Conservation (phyloP, 2,329 filamentous ascomycete species). For the Colletotrichum paranaense region DNA sequence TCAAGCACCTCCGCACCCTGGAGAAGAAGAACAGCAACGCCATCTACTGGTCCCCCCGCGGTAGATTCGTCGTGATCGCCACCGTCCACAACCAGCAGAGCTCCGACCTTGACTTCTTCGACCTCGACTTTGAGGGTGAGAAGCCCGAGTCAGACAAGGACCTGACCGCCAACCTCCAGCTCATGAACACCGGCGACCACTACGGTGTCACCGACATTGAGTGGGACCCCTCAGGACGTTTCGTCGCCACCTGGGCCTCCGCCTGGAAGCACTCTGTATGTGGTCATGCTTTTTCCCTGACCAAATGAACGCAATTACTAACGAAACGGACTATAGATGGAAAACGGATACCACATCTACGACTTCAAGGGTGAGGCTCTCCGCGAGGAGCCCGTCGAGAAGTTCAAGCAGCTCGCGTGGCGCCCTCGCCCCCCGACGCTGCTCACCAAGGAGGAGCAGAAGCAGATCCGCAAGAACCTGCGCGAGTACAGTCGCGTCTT, state of each 20-base stretch:
- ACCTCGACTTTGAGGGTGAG: conserved; percentile 97
- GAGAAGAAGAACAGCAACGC: conserved; percentile 99
- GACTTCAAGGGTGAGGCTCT: conserved; percentile 93
- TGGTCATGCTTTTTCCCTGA: conserved; percentile 35
- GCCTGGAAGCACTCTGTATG: conserved; percentile 96
- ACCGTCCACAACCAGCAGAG: conserved; percentile 93
- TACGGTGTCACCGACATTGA: conserved; percentile 98
- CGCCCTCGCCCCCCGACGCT: conserved; percentile 91
- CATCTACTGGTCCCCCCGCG: conserved; percentile 98
- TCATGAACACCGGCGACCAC: conserved; percentile 94
- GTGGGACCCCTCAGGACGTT: conserved; percentile 97
- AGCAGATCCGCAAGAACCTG: conserved; percentile 97
- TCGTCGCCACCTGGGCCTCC: conserved; percentile 91
- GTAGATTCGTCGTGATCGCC: conserved; percentile 93
- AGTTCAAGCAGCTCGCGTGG: conserved; percentile 98
- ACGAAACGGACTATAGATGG: conserved; percentile 75
- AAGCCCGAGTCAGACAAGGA: conserved; percentile 95
- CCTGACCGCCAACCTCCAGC: conserved; percentile 90
- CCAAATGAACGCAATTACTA: not conserved
- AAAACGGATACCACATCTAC: conserved; percentile 98
- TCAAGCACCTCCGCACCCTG: conserved; percentile 93
- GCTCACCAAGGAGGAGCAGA: conserved; percentile 96
- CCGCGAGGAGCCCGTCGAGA: conserved; percentile 91
- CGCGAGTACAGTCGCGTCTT: conserved; percentile 96
- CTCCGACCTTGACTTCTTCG: conserved; percentile 97